Base-by-base conservation (phyloP, 2,329 filamentous ascomycete genomes). In the Dactylellina drechsleri region DNA sequence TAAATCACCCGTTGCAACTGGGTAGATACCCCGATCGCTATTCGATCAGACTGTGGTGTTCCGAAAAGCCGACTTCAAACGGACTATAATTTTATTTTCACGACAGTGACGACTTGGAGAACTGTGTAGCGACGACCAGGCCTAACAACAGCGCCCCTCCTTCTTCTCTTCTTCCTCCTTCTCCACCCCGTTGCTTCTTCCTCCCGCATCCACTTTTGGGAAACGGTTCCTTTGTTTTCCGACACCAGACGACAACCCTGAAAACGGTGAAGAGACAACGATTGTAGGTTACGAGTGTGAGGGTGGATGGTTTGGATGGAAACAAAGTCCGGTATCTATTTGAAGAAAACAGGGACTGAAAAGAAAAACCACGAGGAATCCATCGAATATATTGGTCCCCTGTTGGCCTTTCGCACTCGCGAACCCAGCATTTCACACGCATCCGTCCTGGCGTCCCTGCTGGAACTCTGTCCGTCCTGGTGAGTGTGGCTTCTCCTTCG, bases 41-140 rank as follows among this genome's bases (percentile, higher is more conserved):
- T 57, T 60, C 40, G 36, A 50, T 54, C 68, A 66, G 61, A 61
- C 60, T 49, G 47, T 54, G 54, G 45, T 36, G 54, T 13, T 36
- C 23, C 31, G 61, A 40, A 18, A 52, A 54, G 68, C 68, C 68
- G 68, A 60, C 47, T 49, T 23, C 31, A 60, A 36, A 57, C 68
- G 68, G 68, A 52, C 54, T 54, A 61, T 36, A 73, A 73, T 73
- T 56, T 73, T 59, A 72, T 45, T 54, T 72, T 40, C 53, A 64
- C 67, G 49, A 65, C 60, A 18, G 15, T 43, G 54, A 64, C 59
- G 58, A 71, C 47, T 28, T 40, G 36, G 26, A 60, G n/a, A 54
- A 31, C 62, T 10, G 31, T 54, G 15, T 43, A 49, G 28, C 16
- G n/a, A 52, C 56, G 47, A 47, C 31, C 49, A 23, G 58, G 13